Conservation (phyloP, 2,329 filamentous ascomycete species). For the Cordyceps javanica region DNA sequence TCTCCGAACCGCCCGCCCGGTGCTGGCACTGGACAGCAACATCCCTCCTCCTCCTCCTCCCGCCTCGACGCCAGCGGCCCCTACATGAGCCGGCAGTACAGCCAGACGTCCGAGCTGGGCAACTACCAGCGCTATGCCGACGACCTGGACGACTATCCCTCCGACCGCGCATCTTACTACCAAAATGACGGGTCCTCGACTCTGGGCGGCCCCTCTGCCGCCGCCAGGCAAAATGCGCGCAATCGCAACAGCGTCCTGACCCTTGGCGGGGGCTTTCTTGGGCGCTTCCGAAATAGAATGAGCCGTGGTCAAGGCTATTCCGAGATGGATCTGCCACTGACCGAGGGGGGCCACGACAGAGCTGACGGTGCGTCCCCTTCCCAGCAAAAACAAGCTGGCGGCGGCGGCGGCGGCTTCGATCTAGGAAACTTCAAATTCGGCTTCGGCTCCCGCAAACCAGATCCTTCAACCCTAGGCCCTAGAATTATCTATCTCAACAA, state of each 20-base stretch:
- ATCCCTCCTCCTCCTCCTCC: neutral
- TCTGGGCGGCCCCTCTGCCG: conserved; percentile 45
- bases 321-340: conserved; percentile 96
- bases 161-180: conserved; percentile 76
- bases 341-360: conserved; percentile 56
- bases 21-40: neutral
- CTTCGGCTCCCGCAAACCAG: conserved; percentile 75
- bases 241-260: conserved; percentile 86
- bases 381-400: conserved; percentile 34
- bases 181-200: conserved; percentile 47
- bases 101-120: conserved; percentile 74
- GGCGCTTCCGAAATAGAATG: conserved; percentile 81
- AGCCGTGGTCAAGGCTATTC: conserved; percentile 87
- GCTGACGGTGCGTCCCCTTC: conserved; percentile 18
- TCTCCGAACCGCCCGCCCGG: conserved; percentile 13
- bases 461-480: conserved; percentile 86
- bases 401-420: conserved; percentile 41
- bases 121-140: conserved; percentile 91
- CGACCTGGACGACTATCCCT: conserved; percentile 74
- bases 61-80: conserved; percentile 25
- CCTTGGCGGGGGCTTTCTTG: conserved; percentile 80
- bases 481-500: conserved; percentile 96
- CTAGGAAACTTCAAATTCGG: conserved; percentile 85
- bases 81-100: conserved; percentile 48
- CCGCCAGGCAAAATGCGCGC: conserved; percentile 49